These are phyloP conservation scores for Solanum peruvianum DNA, from an alignment of 257 asterid genomes.

Conservation along the genomic window DNA sequence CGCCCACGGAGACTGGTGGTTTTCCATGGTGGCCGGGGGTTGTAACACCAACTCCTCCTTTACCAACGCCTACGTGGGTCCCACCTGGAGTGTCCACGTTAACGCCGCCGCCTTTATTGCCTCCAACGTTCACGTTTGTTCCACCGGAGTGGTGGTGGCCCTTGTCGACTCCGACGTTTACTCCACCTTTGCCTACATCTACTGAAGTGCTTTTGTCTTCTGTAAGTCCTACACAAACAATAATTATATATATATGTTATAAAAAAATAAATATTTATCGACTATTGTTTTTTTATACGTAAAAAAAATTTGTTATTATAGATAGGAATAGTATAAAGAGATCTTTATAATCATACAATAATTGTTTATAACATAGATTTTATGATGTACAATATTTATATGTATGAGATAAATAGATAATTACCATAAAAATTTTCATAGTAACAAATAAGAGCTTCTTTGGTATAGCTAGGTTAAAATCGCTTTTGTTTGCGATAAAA, in stretches of 20 bases:
- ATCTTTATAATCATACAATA: neutral
- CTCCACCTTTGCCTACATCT: slow-evolving; percentile 12
- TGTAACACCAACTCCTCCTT: slow-evolving; percentile 37
- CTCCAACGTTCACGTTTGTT: slow-evolving; percentile 10
- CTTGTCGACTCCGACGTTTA: neutral
- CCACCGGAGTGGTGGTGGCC: neutral
- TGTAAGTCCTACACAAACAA: slow-evolving; percentile 22
- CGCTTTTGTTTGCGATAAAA: no score
- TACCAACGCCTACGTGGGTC: slow-evolving; percentile 37
- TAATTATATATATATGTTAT: no score
- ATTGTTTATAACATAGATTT: neutral
- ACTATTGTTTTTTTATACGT: no score
- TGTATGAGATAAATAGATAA: neutral
- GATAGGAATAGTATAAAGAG: neutral
- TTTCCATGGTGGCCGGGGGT: slow-evolving; percentile 23
- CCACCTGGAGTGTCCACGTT: slow-evolving; percentile 23
- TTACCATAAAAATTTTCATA: neutral
- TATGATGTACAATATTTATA: neutral
- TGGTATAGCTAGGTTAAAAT: neutral
- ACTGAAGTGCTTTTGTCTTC: slow-evolving; percentile 34
- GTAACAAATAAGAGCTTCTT: neutral
- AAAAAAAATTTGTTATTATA: neutral
- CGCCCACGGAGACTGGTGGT: slow-evolving; percentile 55
- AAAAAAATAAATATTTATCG: no score
- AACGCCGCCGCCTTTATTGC: slow-evolving; percentile 19